phyloP scores from a whole-genome alignment of 1,284 basidiomycete genomes.

The Boletus smithii region DNA sequence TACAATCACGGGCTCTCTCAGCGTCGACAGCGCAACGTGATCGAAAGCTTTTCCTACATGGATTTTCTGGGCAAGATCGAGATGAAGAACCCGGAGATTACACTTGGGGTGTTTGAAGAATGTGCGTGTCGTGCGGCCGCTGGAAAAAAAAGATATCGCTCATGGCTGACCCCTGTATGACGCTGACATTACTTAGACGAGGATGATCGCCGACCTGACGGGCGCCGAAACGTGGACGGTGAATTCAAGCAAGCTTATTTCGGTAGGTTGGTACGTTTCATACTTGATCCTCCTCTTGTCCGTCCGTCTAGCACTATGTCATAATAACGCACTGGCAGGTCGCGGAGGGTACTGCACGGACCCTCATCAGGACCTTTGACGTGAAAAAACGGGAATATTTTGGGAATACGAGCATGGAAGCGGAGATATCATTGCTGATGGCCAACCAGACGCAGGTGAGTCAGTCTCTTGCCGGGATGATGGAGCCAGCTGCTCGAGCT shows the following conservation, averaged over 20 bases:
- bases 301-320: neutral
- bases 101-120: slow-evolving; percentile 86
- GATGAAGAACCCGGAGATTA: slow-evolving; percentile 79
- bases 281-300: neutral
- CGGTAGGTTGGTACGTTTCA: slow-evolving; percentile 75
- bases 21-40: slow-evolving; percentile 60
- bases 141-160: neutral
- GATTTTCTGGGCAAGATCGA: slow-evolving; percentile 79
- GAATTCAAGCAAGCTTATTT: slow-evolving; percentile 73
- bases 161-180: slow-evolving; percentile 2
- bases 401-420: slow-evolving; percentile 98
- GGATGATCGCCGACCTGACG: slow-evolving; percentile 43
- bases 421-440: slow-evolving; percentile 93
- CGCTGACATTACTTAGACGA: slow-evolving; percentile 44
- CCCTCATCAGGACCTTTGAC: slow-evolving; percentile 68
- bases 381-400: slow-evolving; percentile 91
- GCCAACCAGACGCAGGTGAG: slow-evolving; percentile 87
- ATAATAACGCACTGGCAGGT: slow-evolving; percentile 44
- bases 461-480: neutral
- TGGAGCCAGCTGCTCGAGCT: neutral
- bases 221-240: slow-evolving; percentile 61
- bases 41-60: slow-evolving; percentile 87
- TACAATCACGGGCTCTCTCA: slow-evolving; percentile 76
- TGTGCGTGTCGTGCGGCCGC: slow-evolving; percentile 51
- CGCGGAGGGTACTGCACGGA: slow-evolving; percentile 67